Conservation (phyloP, 768 basidiomycete genomes). For the Leccinum subgranulosum region DNA sequence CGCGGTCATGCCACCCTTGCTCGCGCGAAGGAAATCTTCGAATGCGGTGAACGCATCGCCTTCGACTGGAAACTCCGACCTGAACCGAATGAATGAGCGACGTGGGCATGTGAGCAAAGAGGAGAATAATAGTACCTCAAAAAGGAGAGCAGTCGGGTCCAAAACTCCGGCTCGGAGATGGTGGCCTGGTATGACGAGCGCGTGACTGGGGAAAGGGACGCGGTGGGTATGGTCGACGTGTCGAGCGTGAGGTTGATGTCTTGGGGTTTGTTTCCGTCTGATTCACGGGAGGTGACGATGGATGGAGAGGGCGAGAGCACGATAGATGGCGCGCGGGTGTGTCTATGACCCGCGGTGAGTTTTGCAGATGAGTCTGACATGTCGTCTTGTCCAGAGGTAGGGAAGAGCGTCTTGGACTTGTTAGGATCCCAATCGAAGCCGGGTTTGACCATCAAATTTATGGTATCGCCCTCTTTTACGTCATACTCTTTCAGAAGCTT, state of each 20-base stretch:
- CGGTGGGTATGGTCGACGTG: conserved; percentile 46
- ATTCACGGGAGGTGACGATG: conserved; percentile 32
- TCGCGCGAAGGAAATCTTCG: conserved; percentile 82
- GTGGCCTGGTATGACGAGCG: conserved; percentile 36
- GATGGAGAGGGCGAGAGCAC: conserved; percentile 78
- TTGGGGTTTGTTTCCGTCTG: conserved; percentile 42
- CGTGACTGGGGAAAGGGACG: conserved; percentile 37
- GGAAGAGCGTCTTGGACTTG: conserved; percentile 28
- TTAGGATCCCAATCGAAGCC: conserved; percentile 64
- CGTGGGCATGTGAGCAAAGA: background rate
- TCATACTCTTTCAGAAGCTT: conserved; percentile 91
- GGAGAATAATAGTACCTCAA: conserved; percentile 42
- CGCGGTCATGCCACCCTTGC: conserved; percentile 76
- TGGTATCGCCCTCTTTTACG: conserved; percentile 72
- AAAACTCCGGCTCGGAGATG: conserved; percentile 79
- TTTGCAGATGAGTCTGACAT: conserved; percentile 21
- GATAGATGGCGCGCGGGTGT: conserved; percentile 72
- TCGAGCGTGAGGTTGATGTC: conserved; percentile 74
- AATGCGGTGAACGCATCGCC: conserved; percentile 70
- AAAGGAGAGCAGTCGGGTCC: conserved; percentile 67
- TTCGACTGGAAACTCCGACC: conserved; percentile 59
- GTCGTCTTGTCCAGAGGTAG: conserved; percentile 19
- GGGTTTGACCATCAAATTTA: conserved; percentile 87
- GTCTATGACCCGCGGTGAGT: conserved; percentile 36
- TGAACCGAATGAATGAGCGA: conserved; percentile 22